Percentiles rank a stretch among this genome's conserved stretches.
These are phyloP conservation scores for Sugiyamaella americana DNA, from an alignment of 805 yeast species.

Conservation along the genomic window DNA sequence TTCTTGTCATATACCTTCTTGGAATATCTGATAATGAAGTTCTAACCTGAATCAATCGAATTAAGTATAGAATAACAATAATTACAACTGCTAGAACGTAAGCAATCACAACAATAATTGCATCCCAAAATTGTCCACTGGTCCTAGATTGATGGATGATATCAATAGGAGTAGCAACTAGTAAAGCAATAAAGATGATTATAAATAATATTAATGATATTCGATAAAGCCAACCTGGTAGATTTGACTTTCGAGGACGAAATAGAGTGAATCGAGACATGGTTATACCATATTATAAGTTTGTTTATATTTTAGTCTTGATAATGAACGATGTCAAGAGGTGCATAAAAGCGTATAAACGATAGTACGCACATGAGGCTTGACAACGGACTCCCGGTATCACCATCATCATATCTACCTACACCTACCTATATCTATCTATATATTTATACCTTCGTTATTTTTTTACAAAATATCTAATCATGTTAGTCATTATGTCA, in stretches of 20 bases:
- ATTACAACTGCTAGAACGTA: constrained; percentile 54
- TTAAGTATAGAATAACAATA: constrained; percentile 46
- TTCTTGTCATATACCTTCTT: constrained; percentile 61
- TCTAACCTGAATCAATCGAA: constrained; percentile 53
- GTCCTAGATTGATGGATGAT: constrained; percentile 59
- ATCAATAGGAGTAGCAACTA: constrained; percentile 74
- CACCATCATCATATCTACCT: too few species aligned
- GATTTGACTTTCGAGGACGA: not conserved
- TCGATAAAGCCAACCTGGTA: constrained; percentile 21
- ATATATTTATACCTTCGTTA: not conserved
- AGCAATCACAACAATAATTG: constrained; percentile 72
- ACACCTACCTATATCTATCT: too few species aligned
- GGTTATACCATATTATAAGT: not conserved
- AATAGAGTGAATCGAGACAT: not conserved
- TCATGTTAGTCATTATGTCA: not conserved
- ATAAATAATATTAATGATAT: constrained; percentile 28
- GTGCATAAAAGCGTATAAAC: too few species aligned
- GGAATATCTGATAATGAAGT: constrained; percentile 71
- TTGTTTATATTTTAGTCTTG: too few species aligned
- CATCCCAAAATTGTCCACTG: constrained; percentile 63
- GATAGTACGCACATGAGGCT: too few species aligned
- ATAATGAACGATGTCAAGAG: not conserved
- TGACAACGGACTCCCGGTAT: too few species aligned
- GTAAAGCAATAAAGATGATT: constrained; percentile 44
- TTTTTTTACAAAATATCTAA: not conserved